A percentile compares a stretch with the other conserved stretches of the same genome.
Evolutionary conservation across 805 yeast genomes (phyloP).

Genomic region (Schwanniomyces sp.): DNA sequence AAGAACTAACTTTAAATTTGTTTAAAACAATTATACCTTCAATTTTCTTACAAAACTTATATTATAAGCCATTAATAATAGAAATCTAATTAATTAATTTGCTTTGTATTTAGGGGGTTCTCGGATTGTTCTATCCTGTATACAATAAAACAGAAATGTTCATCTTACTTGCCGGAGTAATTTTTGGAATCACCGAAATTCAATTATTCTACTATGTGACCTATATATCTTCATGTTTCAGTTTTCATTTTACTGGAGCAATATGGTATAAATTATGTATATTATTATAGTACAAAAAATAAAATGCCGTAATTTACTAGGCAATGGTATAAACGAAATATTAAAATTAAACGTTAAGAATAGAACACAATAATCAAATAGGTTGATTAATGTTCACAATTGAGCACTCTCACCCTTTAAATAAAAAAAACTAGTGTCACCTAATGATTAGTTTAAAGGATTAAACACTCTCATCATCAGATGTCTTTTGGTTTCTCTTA

Average conservation of each 20-base stretch:
- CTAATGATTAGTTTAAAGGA: neutral
- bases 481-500: conserved; percentile 50
- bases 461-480: conserved; percentile 46
- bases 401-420: neutral
- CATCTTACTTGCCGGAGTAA: no score
- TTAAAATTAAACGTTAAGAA: neutral
- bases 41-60: no score
- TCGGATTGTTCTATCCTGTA: no score
- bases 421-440: neutral
- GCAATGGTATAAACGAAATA: neutral
- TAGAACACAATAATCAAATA: neutral
- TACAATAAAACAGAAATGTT: no score
- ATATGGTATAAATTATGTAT: neutral
- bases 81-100: no score
- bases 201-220: no score
- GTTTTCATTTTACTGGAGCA: neutral
- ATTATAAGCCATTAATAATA: no score
- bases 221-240: neutral
- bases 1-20: no score
- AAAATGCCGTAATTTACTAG: neutral
- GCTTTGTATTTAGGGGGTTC: no score
- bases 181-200: no score
- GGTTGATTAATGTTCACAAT: neutral
- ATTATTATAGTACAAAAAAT: neutral
- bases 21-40: no score